phyloP scores from a whole-genome alignment of 1,284 basidiomycete genomes.

The Ganoderma sp. region DNA sequence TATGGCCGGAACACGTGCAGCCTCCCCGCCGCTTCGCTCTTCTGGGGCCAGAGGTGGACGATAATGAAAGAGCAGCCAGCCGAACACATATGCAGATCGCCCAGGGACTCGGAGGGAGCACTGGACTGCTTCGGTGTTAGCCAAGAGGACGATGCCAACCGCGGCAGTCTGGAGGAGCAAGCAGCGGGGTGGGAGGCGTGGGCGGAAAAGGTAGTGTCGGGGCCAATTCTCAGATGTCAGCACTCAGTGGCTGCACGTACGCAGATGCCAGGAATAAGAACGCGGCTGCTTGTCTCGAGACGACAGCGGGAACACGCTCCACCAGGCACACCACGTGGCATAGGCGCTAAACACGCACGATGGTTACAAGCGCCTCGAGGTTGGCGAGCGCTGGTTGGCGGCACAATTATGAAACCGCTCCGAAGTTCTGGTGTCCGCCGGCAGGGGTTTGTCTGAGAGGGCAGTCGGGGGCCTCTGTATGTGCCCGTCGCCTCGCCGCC shows the following conservation, averaged over 20 bases:
- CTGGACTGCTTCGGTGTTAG: not conserved
- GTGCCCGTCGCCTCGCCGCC: not conserved
- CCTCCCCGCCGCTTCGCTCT: not conserved
- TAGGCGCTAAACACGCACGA: not conserved
- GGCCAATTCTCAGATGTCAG: not conserved
- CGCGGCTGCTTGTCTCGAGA: not conserved
- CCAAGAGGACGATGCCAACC: not conserved
- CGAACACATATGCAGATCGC: not conserved
- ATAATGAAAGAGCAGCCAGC: not conserved
- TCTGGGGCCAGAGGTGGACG: not conserved
- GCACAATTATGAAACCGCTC: not conserved
- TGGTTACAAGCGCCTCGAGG: not conserved
- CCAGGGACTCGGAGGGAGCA: not conserved
- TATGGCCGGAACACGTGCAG: constrained; percentile 5
- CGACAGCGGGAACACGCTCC: not conserved
- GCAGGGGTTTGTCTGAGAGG: not conserved
- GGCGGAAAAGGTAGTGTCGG: not conserved
- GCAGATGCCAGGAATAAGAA: not conserved
- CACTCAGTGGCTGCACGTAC: no score
- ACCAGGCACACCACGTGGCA: not conserved
- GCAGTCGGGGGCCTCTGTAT: not conserved
- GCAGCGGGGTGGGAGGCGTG: not conserved
- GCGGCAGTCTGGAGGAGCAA: not conserved
- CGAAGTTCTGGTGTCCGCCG: not conserved
- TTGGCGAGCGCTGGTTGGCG: not conserved